These are phyloP conservation scores for Carex kokanica DNA, from an alignment of 176 grass and related monocot genomes.

Conservation along the genomic window DNA sequence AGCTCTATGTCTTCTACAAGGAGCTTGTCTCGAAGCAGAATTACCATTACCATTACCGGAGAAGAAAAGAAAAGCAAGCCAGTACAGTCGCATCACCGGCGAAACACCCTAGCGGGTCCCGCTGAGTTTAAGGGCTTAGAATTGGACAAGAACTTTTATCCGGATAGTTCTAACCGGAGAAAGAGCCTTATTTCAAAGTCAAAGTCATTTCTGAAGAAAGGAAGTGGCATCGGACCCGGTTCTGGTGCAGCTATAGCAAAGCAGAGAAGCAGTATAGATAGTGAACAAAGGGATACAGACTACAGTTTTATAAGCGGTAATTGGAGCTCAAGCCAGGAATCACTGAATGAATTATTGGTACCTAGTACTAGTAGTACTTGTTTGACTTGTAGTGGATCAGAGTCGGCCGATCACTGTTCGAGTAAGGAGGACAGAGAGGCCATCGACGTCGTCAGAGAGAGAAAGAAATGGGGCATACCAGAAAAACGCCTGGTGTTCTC, in stretches of 20 bases:
- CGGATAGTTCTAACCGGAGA: not conserved
- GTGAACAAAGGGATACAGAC: not conserved
- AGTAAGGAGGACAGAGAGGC: not conserved
- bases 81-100: not conserved
- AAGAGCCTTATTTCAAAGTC: not conserved
- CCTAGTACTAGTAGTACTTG: not conserved
- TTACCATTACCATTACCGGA: not conserved
- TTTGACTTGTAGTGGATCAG: slow-evolving; percentile 1
- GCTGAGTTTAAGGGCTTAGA: not conserved
- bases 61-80: not conserved
- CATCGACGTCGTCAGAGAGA: not conserved
- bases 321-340: slow-evolving; percentile 8
- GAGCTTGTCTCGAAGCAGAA: slow-evolving; percentile 21
- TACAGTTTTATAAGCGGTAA: not conserved
- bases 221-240: slow-evolving; percentile 28
- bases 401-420: not conserved
- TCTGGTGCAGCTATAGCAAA: slow-evolving; percentile 19
- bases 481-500: not conserved
- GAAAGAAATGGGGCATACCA: slow-evolving; percentile 24
- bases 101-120: slow-evolving; percentile 11
- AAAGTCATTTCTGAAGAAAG: slow-evolving; percentile 31
- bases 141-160: not conserved
- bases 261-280: slow-evolving; percentile 2
- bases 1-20: not conserved
- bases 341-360: not conserved